Evolutionary conservation across 1,139 yeast species (phyloP).

Genomic region (Arxiozyma slooffiae): DNA sequence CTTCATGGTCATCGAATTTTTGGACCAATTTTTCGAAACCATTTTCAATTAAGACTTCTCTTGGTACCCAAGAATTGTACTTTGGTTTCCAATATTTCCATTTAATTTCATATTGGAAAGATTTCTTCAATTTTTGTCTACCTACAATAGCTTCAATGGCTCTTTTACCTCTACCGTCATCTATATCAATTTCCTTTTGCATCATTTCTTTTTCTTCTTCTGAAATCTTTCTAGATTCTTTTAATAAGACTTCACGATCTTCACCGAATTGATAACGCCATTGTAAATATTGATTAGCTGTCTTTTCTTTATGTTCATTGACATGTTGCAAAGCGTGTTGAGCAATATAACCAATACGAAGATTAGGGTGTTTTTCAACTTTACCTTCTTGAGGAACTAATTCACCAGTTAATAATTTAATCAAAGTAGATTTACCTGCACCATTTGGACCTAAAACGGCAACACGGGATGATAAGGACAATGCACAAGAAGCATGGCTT

Average conservation of each 20-base stretch:
- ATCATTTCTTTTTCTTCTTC: conserved; percentile 75
- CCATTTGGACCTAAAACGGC: conserved; percentile 97
- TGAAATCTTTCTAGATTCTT: conserved; percentile 82
- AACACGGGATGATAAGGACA: conserved; percentile 87
- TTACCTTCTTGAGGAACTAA: conserved; percentile 75
- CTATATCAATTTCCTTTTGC: conserved; percentile 67
- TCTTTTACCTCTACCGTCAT: conserved; percentile 85
- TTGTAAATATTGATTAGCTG: conserved; percentile 94
- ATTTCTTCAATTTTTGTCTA: conserved; percentile 89
- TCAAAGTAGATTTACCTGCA: conserved; percentile 95
- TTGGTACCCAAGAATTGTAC: conserved; percentile 87
- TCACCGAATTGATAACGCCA: conserved; percentile 98
- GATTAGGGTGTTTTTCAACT: conserved; percentile 95
- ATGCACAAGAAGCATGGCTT: conserved; percentile 68
- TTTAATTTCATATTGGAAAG: conserved; percentile 93
- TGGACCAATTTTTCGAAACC: conserved; percentile 86
- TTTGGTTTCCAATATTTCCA: conserved; percentile 92
- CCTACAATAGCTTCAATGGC: conserved; percentile 90
- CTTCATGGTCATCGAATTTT: conserved; percentile 95
- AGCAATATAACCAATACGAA: conserved; percentile 97
- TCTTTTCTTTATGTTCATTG: conserved; percentile 92
- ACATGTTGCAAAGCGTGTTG: conserved; percentile 98
- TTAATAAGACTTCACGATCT: conserved; percentile 89
- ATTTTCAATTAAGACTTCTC: conserved; percentile 64
- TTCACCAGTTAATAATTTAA: conserved; percentile 87